Evolutionary conservation across 768 basidiomycete species (phyloP).

Genomic region (Suillus placidus): DNA sequence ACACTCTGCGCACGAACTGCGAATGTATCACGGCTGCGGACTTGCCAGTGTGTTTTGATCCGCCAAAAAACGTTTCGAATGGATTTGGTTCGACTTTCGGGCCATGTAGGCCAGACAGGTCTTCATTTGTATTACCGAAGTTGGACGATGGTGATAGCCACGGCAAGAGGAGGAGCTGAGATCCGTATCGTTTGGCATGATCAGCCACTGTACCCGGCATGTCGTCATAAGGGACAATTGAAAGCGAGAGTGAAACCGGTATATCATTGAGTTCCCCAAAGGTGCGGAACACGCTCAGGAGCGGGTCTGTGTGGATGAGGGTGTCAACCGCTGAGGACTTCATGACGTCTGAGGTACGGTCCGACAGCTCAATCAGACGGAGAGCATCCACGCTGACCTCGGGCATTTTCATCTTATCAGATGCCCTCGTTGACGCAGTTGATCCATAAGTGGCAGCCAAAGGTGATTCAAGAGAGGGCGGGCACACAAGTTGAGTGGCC

Average conservation of each 20-base stretch:
- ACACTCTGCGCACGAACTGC: constrained; percentile 84
- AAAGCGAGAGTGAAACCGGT: constrained; percentile 65
- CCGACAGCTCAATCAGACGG: constrained; percentile 87
- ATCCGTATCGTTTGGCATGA: constrained; percentile 55
- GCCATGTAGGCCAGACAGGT: constrained; percentile 16
- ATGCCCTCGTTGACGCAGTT: constrained; percentile 6
- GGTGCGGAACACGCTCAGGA: constrained; percentile 74
- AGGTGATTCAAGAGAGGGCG: constrained; percentile 22
- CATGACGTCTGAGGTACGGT: constrained; percentile 85
- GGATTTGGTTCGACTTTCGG: constrained; percentile 50
- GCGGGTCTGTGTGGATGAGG: constrained; percentile 69
- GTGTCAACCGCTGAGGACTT: constrained; percentile 76
- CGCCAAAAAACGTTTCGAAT: constrained; percentile 79
- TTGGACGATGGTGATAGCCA: constrained; percentile 61
- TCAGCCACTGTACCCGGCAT: constrained; percentile 67
- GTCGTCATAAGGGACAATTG: constrained; percentile 75
- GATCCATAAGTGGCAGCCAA: background rate
- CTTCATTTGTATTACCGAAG: constrained; percentile 33
- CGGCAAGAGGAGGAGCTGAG: constrained; percentile 82
- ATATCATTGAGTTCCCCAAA: constrained; percentile 75
- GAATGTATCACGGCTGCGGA: constrained; percentile 66
- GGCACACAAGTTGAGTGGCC: constrained; percentile 77
- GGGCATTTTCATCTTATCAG: background rate
- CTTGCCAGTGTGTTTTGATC: constrained; percentile 47
- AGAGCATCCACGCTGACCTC: constrained; percentile 64